Evolutionary conservation across 768 basidiomycete genomes (phyloP).

Genomic region (Fomitopsis pulvina): DNA sequence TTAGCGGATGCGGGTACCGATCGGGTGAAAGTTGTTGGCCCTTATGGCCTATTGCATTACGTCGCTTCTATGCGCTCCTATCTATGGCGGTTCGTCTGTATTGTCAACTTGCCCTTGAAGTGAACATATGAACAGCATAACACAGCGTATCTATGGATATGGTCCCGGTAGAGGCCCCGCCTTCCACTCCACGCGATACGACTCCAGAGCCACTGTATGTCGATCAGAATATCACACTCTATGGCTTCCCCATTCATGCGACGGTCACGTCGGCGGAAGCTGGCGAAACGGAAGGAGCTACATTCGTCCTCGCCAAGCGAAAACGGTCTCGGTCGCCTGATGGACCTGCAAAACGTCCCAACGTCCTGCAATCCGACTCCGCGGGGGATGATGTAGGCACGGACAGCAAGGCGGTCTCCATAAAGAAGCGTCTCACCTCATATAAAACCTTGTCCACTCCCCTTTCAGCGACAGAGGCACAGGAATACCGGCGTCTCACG

Average conservation of each 20-base stretch:
- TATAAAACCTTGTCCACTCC: constrained; percentile 15
- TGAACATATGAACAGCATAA: neutral
- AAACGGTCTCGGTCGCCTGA: constrained; percentile 23
- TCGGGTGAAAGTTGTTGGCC: constrained; percentile 60
- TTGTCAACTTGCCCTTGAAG: neutral
- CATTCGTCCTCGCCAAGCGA: constrained; percentile 16
- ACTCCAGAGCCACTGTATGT: constrained; percentile 42
- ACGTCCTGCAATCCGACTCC: no score
- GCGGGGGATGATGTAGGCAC: no score
- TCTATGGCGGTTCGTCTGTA: constrained; percentile 49
- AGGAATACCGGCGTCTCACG: constrained; percentile 49
- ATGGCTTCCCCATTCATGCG: constrained; percentile 44
- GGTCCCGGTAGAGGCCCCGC: constrained; percentile 34
- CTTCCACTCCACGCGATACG: constrained; percentile 18
- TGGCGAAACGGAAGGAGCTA: neutral
- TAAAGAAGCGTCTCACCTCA: neutral
- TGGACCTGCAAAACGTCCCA: constrained; percentile 17
- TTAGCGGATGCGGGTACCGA: constrained; percentile 64
- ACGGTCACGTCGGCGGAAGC: neutral
- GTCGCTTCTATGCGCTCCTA: constrained; percentile 67
- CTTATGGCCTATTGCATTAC: constrained; percentile 63
- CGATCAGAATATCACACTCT: constrained; percentile 61
- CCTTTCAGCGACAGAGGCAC: constrained; percentile 38
- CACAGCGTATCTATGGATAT: constrained; percentile 37
- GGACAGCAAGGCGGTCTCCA: no score